These are phyloP conservation scores for Lophiotrema nucula DNA, from an alignment of 495 filamentous ascomycete genomes.

Conservation along the genomic window DNA sequence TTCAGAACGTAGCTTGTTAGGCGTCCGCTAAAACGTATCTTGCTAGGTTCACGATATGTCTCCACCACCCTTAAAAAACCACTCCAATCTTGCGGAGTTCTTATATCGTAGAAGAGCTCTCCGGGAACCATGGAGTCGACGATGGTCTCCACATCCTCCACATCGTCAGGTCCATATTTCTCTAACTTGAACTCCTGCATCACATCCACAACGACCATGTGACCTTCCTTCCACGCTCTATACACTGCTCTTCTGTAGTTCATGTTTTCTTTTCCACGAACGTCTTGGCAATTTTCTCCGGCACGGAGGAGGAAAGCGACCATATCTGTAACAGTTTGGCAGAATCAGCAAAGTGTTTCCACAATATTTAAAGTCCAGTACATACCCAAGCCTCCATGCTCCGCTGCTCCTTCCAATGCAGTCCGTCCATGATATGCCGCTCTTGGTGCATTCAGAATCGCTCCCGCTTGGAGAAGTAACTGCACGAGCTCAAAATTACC, in stretches of 20 bases:
- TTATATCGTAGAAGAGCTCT: too few species aligned
- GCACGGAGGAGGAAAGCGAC: too few species aligned
- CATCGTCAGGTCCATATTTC: not conserved
- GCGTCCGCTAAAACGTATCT: too few species aligned
- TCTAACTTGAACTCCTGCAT: not conserved
- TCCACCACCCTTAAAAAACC: too few species aligned
- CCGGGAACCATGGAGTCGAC: not conserved
- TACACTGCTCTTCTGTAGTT: not conserved
- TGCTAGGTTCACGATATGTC: too few species aligned
- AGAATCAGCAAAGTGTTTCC: too few species aligned
- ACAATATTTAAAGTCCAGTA: not conserved
- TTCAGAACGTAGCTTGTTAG: too few species aligned
- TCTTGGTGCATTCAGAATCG: not conserved
- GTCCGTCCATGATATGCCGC: not conserved
- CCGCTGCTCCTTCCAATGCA: slow-evolving; percentile 4
- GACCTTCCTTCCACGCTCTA: not conserved
- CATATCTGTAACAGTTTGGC: too few species aligned
- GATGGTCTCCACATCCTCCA: not conserved
- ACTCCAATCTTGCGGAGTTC: too few species aligned
- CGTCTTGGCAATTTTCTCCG: not conserved
- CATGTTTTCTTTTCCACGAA: not conserved
- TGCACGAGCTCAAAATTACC: not conserved
- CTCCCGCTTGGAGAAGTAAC: not conserved
- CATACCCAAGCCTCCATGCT: slow-evolving; percentile 5
- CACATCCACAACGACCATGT: not conserved